phyloP scores from a whole-genome alignment of 1,139 yeast species.

The Kurtzmaniella natalensis region DNA sequence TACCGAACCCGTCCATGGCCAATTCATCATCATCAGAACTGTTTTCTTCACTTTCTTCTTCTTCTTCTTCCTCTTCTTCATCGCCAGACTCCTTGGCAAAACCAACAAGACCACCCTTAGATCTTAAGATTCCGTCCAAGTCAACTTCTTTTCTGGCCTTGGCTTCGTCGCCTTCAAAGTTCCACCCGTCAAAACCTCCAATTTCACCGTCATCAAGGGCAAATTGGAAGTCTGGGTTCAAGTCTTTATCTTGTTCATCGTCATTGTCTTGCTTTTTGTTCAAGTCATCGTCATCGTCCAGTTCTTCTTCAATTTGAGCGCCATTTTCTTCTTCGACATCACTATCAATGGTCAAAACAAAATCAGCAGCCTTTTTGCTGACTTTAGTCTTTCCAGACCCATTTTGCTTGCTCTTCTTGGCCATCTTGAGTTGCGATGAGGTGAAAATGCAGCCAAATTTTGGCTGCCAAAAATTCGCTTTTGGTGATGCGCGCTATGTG shows the following conservation, averaged over 20 bases:
- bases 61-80: slow-evolving; percentile 25
- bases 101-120: slow-evolving; percentile 70
- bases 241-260: slow-evolving; percentile 41
- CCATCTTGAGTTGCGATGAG: slow-evolving; percentile 12
- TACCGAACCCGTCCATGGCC: slow-evolving; percentile 53
- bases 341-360: slow-evolving; percentile 45
- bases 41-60: slow-evolving; percentile 19
- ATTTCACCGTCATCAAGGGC: slow-evolving; percentile 56
- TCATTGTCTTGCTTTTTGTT: slow-evolving; percentile 19
- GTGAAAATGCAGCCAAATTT: too few species aligned
- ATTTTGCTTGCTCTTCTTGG: slow-evolving; percentile 12
- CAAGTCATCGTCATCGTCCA: slow-evolving; percentile 11
- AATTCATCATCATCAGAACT: slow-evolving; percentile 22
- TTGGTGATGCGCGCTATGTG: too few species aligned
- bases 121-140: slow-evolving; percentile 76
- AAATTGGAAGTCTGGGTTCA: slow-evolving; percentile 71
- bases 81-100: slow-evolving; percentile 38
- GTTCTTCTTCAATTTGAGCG: slow-evolving; percentile 33
- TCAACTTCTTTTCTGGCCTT: slow-evolving; percentile 61
- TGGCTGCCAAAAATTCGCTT: not conserved
- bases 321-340: slow-evolving; percentile 68
- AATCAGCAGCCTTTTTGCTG: slow-evolving; percentile 17
- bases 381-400: slow-evolving; percentile 6
- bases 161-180: slow-evolving; percentile 49
- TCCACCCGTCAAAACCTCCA: slow-evolving; percentile 72